Conservation (phyloP, 208 protist genomes). For the Naegleria fowleri region DNA sequence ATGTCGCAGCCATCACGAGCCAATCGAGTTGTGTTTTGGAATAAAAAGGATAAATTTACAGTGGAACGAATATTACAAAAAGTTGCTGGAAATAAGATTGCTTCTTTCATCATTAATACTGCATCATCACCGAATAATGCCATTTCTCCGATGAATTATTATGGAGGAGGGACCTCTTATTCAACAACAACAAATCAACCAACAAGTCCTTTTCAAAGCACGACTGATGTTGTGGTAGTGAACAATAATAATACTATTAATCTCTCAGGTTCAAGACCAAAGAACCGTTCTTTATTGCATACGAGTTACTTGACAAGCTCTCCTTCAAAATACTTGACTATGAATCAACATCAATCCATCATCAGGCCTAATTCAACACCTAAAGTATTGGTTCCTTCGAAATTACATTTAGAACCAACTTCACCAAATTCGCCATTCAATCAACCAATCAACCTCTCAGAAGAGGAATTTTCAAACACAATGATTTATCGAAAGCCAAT, state of each 20-base stretch:
- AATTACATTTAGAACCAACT: not conserved
- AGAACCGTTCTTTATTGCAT: not conserved
- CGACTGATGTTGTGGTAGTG: not conserved
- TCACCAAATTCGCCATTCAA: not conserved
- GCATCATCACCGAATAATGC: not conserved
- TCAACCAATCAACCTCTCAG: not conserved
- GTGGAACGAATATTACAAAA: not conserved
- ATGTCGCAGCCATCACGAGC: not conserved
- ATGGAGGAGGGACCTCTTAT: not conserved
- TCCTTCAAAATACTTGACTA: not conserved
- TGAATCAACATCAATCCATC: not conserved
- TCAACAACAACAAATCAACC: not conserved
- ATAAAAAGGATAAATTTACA: not conserved
- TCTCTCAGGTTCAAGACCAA: not conserved
- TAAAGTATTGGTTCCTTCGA: not conserved
- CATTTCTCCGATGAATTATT: not conserved
- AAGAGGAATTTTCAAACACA: too few species aligned
- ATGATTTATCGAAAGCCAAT: too few species aligned
- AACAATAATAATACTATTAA: not conserved
- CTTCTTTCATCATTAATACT: not conserved
- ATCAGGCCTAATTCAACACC: not conserved
- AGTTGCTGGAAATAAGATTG: not conserved
- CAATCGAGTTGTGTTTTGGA: not conserved
- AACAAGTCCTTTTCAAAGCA: not conserved
- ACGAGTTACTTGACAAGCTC: too few species aligned